Percentiles rank a stretch among this genome's conserved stretches.
Evolutionary conservation across 2,329 filamentous ascomycete species (phyloP).

Genomic region (Microdochium paspali): DNA sequence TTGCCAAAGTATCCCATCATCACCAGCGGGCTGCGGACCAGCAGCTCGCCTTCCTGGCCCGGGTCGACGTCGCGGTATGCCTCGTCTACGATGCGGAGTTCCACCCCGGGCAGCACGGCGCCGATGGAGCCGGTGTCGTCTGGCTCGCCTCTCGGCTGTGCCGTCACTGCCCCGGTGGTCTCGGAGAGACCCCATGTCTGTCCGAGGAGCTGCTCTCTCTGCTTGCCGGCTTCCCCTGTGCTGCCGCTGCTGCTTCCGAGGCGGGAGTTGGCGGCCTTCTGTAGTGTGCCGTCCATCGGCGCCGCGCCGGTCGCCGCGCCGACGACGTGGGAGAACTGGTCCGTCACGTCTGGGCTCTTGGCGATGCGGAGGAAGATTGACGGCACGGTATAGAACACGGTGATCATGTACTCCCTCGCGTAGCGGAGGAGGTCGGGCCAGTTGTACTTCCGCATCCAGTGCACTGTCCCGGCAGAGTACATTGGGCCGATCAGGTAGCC

Average conservation of each 20-base stretch:
- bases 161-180: constrained; percentile 36
- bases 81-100: not conserved
- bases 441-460: constrained; percentile 53
- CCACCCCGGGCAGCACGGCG: constrained; percentile 20
- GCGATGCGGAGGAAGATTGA: constrained; percentile 50
- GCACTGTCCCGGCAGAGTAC: constrained; percentile 33
- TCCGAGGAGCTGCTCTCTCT: constrained; percentile 27
- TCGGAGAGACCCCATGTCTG: constrained; percentile 51
- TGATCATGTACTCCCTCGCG: constrained; percentile 36
- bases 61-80: constrained; percentile 24
- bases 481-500: constrained; percentile 34
- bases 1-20: constrained; percentile 67
- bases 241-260: constrained; percentile 19
- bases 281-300: constrained; percentile 42
- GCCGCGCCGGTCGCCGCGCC: constrained; percentile 41
- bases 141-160: constrained; percentile 25
- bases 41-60: constrained; percentile 47
- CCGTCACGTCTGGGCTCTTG: constrained; percentile 40
- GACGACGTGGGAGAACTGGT: constrained; percentile 40
- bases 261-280: constrained; percentile 36
- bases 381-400: constrained; percentile 46
- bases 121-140: constrained; percentile 38
- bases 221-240: constrained; percentile 17
- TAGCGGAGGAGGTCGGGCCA: constrained; percentile 42
- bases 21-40: constrained; percentile 62